Evolutionary conservation across 768 basidiomycete species (phyloP), one percentile per base, ranked within the genome.

Genomic region (Phaffia tasmanica): DNA sequence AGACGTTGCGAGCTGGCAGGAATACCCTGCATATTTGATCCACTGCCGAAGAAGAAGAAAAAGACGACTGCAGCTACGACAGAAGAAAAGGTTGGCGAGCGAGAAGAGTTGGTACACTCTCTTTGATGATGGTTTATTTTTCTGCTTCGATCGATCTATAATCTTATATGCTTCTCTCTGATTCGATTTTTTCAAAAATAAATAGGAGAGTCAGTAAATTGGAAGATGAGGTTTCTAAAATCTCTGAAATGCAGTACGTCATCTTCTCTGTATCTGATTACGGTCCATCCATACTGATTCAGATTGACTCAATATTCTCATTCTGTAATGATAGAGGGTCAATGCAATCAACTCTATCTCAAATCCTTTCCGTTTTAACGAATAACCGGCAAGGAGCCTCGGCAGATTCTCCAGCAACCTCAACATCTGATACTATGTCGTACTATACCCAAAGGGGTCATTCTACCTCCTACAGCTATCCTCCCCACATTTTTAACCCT

Each of bases 1-100:
- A 84, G 86, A 79, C 85, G 89, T 65, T 92, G 89, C 79, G 86
- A 87, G 75, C 80, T 86, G 63, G 87, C 84, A 73, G 87, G 87
- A 18, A 85, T 83, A 6, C 81, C 82, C 50, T 92, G 89, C 74
- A 76, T 92, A 64, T 92, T 91, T 77, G 89, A 92, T 77, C 90
- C 90, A 76, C 89, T 89, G 72, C 87, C 89, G 77, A 89, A 87
- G 81, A 92, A 92, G 79, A 83, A 79, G 63, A 35, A 77, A 0
- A 83, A 83, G 71, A 54, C 59, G 32, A 77, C 78, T 14, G 75
- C 84, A 72, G 79, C 86, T 67, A 81, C 79, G 56, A 82, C 86
- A 72, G 81, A 86, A 57, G 88, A 89, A 87, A 89, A 72, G 57
- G 72, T 65, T 70, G 56, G 58, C 68, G 57, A 59, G 35, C 57